These are phyloP conservation scores for Epichloe aotearoae DNA, from an alignment of 2,329 filamentous ascomycete species.

Conservation along the genomic window DNA sequence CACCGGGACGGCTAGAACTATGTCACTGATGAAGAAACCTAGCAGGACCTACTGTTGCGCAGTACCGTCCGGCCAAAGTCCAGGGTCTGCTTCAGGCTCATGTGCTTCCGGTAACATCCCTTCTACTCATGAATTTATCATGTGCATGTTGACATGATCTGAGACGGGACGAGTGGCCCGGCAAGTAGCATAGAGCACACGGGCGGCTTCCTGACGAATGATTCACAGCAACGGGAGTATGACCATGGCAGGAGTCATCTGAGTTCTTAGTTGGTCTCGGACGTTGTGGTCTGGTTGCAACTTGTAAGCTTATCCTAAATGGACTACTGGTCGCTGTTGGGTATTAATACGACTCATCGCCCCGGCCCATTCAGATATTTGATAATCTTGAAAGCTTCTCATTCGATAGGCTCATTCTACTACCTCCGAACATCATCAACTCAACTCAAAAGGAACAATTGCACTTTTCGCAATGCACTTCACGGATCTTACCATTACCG, in stretches of 20 bases:
- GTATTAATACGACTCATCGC: background rate
- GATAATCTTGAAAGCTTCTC: background rate
- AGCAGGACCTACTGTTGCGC: background rate
- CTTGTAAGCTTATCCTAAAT: background rate
- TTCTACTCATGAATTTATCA: no score
- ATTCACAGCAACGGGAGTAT: no score
- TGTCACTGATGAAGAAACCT: background rate
- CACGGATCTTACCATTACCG: conserved; percentile 3
- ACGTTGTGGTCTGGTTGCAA: background rate
- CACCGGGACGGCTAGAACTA: background rate
- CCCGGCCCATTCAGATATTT: background rate
- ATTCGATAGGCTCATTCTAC: background rate
- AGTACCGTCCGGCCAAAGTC: background rate
- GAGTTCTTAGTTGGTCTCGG: background rate
- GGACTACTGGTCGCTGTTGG: background rate
- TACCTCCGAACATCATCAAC: no score
- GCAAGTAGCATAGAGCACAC: background rate
- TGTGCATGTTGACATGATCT: background rate
- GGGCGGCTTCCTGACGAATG: no score
- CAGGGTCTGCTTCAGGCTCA: no score
- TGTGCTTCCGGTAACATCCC: no score
- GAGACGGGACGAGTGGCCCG: background rate
- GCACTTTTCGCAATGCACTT: conserved; percentile 8
- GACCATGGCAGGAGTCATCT: no score
- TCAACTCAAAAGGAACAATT: no score